These are phyloP conservation scores for Starmerella sp. DNA, from an alignment of 805 yeast genomes.

Conservation along the genomic window DNA sequence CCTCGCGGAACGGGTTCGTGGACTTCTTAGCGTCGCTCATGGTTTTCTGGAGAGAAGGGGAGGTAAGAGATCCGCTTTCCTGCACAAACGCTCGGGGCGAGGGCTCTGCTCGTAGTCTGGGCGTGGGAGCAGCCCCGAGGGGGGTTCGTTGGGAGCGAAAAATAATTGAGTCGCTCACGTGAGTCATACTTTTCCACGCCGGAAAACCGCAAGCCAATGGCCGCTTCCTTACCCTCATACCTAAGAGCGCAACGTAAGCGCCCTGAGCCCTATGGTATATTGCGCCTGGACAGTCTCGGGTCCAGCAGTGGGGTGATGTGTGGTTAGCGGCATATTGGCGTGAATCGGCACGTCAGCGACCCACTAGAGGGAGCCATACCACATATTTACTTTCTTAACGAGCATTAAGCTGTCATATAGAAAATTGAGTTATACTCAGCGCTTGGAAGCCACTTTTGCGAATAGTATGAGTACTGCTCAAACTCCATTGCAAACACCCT, in stretches of 20 bases:
- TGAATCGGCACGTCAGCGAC: no score
- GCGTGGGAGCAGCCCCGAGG: constrained; percentile 2
- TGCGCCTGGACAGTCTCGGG: no score
- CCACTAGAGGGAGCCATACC: no score
- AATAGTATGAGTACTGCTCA: no score
- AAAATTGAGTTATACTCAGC: no score
- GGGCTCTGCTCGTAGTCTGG: constrained; percentile 2
- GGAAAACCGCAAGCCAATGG: background rate
- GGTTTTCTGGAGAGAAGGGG: constrained; percentile 5
- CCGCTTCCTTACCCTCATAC: no score
- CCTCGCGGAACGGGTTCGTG: constrained; percentile 89
- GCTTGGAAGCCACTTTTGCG: no score
- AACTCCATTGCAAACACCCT: no score
- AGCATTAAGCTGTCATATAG: no score
- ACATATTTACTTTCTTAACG: no score
- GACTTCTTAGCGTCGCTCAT: constrained; percentile 30
- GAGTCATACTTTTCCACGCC: background rate
- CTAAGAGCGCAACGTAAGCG: background rate
- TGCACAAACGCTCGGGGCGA: constrained; percentile 6
- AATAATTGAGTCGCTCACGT: background rate
- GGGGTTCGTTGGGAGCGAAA: constrained; percentile 1
- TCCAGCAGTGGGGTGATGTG: no score
- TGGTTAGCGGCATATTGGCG: no score
- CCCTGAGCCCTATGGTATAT: background rate
- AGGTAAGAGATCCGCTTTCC: constrained; percentile 7